These are phyloP conservation scores for Mortierella sp. DNA, from an alignment of 371 early-diverging fungal genomes.

Conservation along the genomic window DNA sequence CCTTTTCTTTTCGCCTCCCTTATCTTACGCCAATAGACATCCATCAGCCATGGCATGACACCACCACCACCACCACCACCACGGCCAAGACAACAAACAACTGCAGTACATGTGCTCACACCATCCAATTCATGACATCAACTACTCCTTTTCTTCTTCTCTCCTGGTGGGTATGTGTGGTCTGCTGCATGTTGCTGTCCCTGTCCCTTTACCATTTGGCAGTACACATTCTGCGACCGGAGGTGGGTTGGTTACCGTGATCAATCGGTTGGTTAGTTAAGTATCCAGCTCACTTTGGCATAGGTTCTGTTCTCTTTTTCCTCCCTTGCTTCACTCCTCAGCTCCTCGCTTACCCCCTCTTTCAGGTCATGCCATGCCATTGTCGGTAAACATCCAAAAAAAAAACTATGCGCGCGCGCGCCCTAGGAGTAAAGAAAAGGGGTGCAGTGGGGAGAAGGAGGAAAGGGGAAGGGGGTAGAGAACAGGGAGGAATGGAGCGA, in stretches of 20 bases:
- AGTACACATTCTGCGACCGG: background rate
- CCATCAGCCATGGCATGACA: background rate
- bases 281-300: background rate
- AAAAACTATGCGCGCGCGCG: background rate
- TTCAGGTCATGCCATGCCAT: background rate
- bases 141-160: background rate
- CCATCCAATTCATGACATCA: background rate
- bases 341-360: background rate
- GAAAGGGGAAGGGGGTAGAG: background rate
- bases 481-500: background rate
- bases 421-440: background rate
- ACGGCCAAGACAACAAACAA: background rate
- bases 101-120: background rate
- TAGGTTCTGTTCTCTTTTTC: background rate
- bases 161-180: background rate
- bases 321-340: background rate
- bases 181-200: background rate
- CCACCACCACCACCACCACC: background rate
- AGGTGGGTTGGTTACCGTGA: background rate
- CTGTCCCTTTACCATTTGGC: too few relatives aligned
- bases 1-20: background rate
- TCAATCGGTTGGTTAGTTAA: background rate
- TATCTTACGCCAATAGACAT: background rate
- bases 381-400: background rate
- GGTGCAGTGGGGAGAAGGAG: background rate